Conservation (phyloP, 2,329 filamentous ascomycete genomes). For the Claviceps sp. region DNA sequence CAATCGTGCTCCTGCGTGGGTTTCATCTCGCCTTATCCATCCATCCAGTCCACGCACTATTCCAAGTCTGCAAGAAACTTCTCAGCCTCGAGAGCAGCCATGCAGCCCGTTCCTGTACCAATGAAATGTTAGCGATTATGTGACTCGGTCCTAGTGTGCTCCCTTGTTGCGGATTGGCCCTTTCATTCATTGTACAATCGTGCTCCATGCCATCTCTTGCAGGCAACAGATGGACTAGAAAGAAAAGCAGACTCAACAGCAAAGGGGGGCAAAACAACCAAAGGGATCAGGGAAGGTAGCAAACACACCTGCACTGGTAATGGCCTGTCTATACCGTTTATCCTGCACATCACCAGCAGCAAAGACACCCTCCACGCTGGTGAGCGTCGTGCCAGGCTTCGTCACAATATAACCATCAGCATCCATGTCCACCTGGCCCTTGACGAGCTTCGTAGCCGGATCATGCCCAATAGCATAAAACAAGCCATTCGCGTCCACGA, state of each 20-base stretch:
- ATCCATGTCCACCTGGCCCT: conserved; percentile 80
- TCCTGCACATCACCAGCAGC: conserved; percentile 97
- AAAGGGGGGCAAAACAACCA: background rate
- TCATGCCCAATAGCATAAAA: conserved; percentile 98
- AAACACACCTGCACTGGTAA: conserved; percentile 81
- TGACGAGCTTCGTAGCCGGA: conserved; percentile 80
- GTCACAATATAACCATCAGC: conserved; percentile 85
- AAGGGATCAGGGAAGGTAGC: background rate
- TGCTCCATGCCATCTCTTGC: too few relatives aligned
- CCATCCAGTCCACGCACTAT: conserved; percentile 12
- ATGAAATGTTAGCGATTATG: conserved; percentile 5
- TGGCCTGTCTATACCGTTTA: conserved; percentile 94
- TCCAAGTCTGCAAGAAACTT: conserved; percentile 77
- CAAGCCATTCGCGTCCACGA: conserved; percentile 78
- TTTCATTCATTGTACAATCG: too few relatives aligned
- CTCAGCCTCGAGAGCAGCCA: conserved; percentile 91
- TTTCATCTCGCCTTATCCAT: background rate
- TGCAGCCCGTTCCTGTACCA: conserved; percentile 67
- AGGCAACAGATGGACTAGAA: background rate
- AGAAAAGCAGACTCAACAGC: background rate
- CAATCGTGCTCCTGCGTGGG: background rate
- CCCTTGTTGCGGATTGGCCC: too few relatives aligned
- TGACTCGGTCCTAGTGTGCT: too few relatives aligned
- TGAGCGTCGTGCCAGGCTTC: conserved; percentile 74
- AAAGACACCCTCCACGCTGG: conserved; percentile 83